A percentile compares a stretch with the other conserved stretches of the same genome.
These are phyloP conservation scores for Brachypodium distachyon DNA, from an alignment of 202 grass and related monocot species.

Conservation along the genomic window DNA sequence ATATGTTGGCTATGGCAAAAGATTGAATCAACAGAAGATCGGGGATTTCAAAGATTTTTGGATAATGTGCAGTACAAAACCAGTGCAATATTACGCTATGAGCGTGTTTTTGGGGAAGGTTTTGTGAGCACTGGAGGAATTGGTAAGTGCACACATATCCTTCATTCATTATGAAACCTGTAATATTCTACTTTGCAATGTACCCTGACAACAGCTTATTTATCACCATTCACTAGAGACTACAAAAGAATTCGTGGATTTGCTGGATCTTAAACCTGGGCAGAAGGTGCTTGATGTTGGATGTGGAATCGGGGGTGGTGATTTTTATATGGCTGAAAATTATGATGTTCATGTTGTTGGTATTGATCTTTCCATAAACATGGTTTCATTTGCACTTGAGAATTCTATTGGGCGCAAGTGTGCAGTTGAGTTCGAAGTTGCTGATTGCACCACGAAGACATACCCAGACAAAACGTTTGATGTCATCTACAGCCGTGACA, in stretches of 20 bases:
- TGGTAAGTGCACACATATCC: constrained; percentile 22
- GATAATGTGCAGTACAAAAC: constrained; percentile 90
- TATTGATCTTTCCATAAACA: constrained; percentile 86
- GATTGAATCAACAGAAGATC: constrained; percentile 47
- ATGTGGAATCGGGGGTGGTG: constrained; percentile 79
- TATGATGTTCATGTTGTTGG: constrained; percentile 71
- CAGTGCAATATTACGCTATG: constrained; percentile 77
- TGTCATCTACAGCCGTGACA: constrained; percentile 76
- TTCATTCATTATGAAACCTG: not conserved
- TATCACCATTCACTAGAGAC: constrained; percentile 45
- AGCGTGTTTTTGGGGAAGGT: constrained; percentile 74
- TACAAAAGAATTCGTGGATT: constrained; percentile 75
- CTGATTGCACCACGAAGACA: constrained; percentile 70
- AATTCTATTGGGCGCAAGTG: constrained; percentile 56
- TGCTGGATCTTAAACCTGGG: constrained; percentile 59
- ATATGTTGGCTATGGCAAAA: constrained; percentile 78
- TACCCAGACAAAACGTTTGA: constrained; percentile 61
- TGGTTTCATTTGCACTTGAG: constrained; percentile 83
- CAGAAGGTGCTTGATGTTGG: constrained; percentile 85
- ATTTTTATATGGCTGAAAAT: constrained; percentile 84
- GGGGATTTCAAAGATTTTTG: constrained; percentile 71
- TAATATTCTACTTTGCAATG: not conserved
- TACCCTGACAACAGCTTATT: not conserved
- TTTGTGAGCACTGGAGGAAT: constrained; percentile 85
- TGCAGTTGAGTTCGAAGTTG: constrained; percentile 76